Percentiles rank a stretch among this genome's conserved stretches.
Evolutionary conservation across 169 alveolate species (phyloP).

Genomic region (Perkinsus chesapeaki): DNA sequence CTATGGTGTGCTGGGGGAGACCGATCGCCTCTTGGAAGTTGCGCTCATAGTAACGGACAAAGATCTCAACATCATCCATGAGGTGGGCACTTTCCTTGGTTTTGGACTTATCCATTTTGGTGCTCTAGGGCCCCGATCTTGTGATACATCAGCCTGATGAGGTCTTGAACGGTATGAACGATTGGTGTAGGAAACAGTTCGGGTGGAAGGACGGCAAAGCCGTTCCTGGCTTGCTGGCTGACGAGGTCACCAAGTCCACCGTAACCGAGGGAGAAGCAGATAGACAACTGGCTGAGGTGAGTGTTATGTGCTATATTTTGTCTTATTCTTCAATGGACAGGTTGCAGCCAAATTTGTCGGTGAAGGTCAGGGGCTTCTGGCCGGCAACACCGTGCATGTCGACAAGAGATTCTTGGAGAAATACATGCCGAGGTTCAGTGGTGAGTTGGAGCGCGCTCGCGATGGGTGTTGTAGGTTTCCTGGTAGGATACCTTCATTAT

Average conservation of each 20-base stretch:
- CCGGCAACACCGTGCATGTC: constrained; percentile 63
- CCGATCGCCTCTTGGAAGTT: constrained; percentile 55
- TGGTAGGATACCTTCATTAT: constrained; percentile 37
- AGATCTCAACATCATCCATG: constrained; percentile 18
- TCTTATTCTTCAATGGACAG: too few species aligned
- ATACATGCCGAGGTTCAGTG: constrained; percentile 48
- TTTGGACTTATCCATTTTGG: background rate
- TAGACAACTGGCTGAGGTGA: constrained; percentile 20
- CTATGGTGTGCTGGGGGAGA: background rate
- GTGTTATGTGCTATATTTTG: background rate
- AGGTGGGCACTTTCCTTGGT: background rate
- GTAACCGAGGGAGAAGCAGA: constrained; percentile 53
- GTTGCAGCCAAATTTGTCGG: constrained; percentile 16
- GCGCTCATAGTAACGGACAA: constrained; percentile 67
- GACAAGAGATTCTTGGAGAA: constrained; percentile 53
- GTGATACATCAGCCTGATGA: constrained; percentile 48
- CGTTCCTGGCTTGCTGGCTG: constrained; percentile 25
- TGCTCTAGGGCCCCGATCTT: constrained; percentile 47
- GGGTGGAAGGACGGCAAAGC: constrained; percentile 37
- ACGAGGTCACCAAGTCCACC: constrained; percentile 33
- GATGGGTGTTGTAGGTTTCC: background rate
- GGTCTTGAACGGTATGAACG: constrained; percentile 49
- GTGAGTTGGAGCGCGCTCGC: background rate
- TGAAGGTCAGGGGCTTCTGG: constrained; percentile 31
- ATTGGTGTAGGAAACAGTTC: constrained; percentile 57